Conservation (phyloP, 257 asterid species). For the Nicotiana undulata region DNA sequence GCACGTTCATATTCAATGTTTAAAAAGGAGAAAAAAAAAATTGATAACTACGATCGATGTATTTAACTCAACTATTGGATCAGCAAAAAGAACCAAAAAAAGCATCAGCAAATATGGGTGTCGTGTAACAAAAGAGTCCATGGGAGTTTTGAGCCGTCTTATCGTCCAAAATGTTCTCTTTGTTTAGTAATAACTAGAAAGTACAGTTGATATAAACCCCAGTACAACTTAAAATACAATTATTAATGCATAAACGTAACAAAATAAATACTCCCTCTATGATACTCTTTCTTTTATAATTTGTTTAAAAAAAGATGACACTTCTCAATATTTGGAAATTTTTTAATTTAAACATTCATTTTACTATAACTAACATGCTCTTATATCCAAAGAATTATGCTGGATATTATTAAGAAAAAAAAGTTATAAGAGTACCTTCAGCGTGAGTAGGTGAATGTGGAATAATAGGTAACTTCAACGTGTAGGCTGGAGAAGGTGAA, state of each 20-base stretch:
- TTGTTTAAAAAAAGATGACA: too few species aligned
- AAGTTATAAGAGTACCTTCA: too few species aligned
- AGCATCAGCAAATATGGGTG: background rate
- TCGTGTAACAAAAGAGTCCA: background rate
- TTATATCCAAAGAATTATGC: too few species aligned
- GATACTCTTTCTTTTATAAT: too few species aligned
- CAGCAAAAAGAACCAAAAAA: background rate
- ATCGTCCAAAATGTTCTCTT: background rate
- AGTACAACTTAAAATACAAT: background rate
- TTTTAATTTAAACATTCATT: too few species aligned
- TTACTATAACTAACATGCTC: too few species aligned
- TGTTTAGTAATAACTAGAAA: background rate
- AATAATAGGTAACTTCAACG: background rate
- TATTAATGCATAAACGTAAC: background rate
- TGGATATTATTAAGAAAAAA: too few species aligned
- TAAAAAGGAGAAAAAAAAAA: background rate
- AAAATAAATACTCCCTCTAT: background rate
- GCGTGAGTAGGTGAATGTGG: background rate
- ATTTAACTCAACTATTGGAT: background rate
- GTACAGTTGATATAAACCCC: background rate
- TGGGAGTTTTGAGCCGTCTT: background rate
- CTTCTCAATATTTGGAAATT: too few species aligned
- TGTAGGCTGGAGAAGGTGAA: conserved; percentile 62
- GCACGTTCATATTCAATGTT: background rate
- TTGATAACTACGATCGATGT: background rate